A percentile compares a stretch with the other conserved stretches of the same genome.
Evolutionary conservation across 371 early-diverging fungal genomes (phyloP).

Genomic region (Syncephalis plumigaleata): DNA sequence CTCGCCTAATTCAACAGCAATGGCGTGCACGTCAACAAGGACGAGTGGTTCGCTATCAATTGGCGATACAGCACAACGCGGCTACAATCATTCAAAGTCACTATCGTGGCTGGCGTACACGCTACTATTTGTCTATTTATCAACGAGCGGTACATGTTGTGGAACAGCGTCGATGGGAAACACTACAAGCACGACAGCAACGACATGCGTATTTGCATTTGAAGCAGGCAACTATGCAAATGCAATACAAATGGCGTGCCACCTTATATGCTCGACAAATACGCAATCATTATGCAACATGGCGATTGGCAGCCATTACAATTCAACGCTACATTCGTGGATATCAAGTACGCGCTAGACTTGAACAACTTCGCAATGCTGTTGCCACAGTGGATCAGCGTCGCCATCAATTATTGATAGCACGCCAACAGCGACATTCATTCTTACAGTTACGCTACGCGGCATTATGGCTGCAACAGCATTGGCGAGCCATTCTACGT

Average conservation of each 20-base stretch:
- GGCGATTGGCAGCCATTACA: conserved; percentile 3
- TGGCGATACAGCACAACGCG: conserved; percentile 1
- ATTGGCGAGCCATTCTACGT: too few relatives aligned
- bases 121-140: conserved; percentile 7
- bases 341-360: conserved; percentile 2
- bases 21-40: conserved; percentile 10
- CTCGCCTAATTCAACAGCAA: conserved; percentile 6
- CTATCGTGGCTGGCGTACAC: conserved; percentile 10
- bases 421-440: too few relatives aligned
- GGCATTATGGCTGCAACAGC: too few relatives aligned
- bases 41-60: not conserved
- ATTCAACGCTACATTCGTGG: conserved; percentile 10
- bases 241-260: conserved; percentile 13
- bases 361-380: conserved; percentile 3
- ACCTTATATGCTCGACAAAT: conserved; percentile 5
- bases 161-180: conserved; percentile 11
- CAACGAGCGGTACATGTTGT: conserved; percentile 9
- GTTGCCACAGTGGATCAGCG: too few relatives aligned
- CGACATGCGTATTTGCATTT: conserved; percentile 3
- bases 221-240: conserved; percentile 4
- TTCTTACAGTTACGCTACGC: too few relatives aligned
- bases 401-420: too few relatives aligned
- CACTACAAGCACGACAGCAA: conserved; percentile 5
- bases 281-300: conserved; percentile 2
- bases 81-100: conserved; percentile 8